These are phyloP conservation scores for Craterostigma plantagineum DNA, from an alignment of 257 asterid genomes.

Conservation along the genomic window DNA sequence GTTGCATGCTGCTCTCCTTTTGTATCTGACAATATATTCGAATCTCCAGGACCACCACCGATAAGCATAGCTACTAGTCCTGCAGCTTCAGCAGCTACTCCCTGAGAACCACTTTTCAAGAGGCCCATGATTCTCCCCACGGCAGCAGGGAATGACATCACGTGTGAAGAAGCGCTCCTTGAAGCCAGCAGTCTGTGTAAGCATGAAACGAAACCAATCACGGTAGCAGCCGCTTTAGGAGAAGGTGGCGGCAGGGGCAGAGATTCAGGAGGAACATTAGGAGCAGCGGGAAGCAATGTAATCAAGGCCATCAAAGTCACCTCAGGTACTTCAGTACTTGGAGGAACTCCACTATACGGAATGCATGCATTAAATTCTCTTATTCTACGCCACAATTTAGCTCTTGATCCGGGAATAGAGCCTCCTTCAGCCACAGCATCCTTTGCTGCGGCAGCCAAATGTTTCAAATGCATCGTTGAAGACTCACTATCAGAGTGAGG, in stretches of 20 bases:
- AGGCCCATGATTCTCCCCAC: constrained; percentile 95
- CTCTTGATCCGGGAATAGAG: constrained; percentile 98
- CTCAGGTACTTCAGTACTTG: constrained; percentile 83
- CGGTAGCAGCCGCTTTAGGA: constrained; percentile 98
- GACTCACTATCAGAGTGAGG: constrained; percentile 49
- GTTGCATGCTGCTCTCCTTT: constrained; percentile 96
- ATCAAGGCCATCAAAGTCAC: constrained; percentile 96
- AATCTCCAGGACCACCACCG: constrained; percentile 98
- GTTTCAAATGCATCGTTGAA: constrained; percentile 82
- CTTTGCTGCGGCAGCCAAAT: constrained; percentile 91
- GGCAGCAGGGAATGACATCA: constrained; percentile 98
- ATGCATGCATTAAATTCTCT: constrained; percentile 94
- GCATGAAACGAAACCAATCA: constrained; percentile 88
- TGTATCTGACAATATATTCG: constrained; percentile 45
- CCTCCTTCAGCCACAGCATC: constrained; percentile 99
- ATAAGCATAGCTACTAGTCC: constrained; percentile 82
- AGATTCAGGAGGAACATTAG: constrained; percentile 91
- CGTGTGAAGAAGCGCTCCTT: constrained; percentile 89
- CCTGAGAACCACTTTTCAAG: constrained; percentile 91
- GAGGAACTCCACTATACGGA: constrained; percentile 82
- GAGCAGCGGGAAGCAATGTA: constrained; percentile 93
- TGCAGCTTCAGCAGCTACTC: constrained; percentile 80
- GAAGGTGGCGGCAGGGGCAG: constrained; percentile 96
- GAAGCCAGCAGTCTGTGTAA: constrained; percentile 82
- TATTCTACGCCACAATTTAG: constrained; percentile 94